Conservation (phyloP, 2,329 filamentous ascomycete genomes). For the Phyllosticta citrichinensis region DNA sequence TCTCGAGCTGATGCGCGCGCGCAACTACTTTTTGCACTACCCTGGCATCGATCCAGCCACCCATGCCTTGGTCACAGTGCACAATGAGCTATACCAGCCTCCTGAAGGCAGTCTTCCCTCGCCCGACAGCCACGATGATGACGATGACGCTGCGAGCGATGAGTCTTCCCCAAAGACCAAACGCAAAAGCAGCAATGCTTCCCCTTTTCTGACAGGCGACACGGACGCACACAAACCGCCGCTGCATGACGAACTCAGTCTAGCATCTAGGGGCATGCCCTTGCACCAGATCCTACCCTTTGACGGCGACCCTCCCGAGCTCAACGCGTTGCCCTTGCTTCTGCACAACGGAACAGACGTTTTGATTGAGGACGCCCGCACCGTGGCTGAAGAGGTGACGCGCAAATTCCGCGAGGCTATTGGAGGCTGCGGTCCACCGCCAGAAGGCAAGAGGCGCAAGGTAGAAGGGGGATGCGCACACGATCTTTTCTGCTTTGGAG, state of each 20-base stretch:
- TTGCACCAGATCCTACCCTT: slow-evolving; percentile 17
- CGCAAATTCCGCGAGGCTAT: slow-evolving; percentile 51
- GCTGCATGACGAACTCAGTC: slow-evolving; percentile 14
- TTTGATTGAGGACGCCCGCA: slow-evolving; percentile 31
- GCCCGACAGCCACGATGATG: background rate
- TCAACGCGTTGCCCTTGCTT: slow-evolving; percentile 48
- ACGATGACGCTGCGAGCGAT: background rate
- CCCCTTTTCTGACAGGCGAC: background rate
- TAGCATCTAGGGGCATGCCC: background rate
- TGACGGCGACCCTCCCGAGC: slow-evolving; percentile 28
- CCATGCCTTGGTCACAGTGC: slow-evolving; percentile 57
- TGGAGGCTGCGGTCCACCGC: slow-evolving; percentile 49
- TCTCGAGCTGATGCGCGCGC: slow-evolving; percentile 62
- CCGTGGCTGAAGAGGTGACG: slow-evolving; percentile 43
- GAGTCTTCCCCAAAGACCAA: slow-evolving; percentile 22
- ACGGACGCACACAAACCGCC: background rate
- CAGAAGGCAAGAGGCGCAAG: slow-evolving; percentile 24
- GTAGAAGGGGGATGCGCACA: slow-evolving; percentile 33
- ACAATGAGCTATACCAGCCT: slow-evolving; percentile 60
- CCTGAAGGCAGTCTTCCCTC: slow-evolving; percentile 54
- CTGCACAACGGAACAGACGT: slow-evolving; percentile 50
- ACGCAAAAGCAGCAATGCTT: background rate
- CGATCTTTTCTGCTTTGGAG: slow-evolving; percentile 57
- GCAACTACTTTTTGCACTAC: slow-evolving; percentile 73
- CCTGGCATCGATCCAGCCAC: slow-evolving; percentile 42